Evolutionary conservation across 305 asterid species (phyloP).

Genomic region (Fraxinus latifolia): DNA sequence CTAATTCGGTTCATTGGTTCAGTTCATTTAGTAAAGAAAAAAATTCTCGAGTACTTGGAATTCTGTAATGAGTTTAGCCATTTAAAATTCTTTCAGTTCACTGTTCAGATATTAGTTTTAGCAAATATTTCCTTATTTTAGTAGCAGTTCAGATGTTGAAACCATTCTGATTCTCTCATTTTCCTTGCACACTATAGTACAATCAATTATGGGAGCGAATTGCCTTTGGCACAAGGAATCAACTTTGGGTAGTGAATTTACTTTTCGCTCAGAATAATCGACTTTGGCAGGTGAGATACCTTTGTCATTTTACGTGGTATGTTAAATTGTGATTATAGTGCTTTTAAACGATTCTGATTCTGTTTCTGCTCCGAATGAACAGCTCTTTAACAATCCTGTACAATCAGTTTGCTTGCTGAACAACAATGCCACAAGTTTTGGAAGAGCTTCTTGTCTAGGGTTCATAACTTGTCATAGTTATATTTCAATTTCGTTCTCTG

Average conservation of each 20-base stretch:
- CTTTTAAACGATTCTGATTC: not conserved
- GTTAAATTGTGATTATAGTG: conserved; percentile 3
- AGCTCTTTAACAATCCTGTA: conserved; percentile 6
- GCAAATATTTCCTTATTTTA: not conserved
- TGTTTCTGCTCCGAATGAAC: conserved; percentile 14
- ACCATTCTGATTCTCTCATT: conserved; percentile 11
- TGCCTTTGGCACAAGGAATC: conserved; percentile 96
- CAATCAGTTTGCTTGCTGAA: conserved; percentile 13
- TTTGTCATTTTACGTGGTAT: not conserved
- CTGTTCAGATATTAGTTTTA: not conserved
- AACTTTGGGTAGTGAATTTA: conserved; percentile 60
- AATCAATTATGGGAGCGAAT: conserved; percentile 79
- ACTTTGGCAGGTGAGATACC: conserved; percentile 6
- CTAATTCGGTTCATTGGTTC: not conserved
- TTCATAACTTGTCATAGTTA: not conserved
- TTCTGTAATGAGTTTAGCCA: not conserved
- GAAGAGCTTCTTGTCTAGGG: not conserved
- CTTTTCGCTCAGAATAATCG: conserved; percentile 7
- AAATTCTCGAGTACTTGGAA: not conserved
- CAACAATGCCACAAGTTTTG: not conserved
- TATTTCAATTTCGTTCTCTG: not conserved
- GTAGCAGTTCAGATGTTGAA: not conserved
- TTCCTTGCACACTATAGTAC: conserved; percentile 53
- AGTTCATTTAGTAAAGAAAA: not conserved
- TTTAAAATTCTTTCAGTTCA: not conserved